phyloP scores from a whole-genome alignment of 495 filamentous ascomycete species.

The Aspergillus campestris region DNA sequence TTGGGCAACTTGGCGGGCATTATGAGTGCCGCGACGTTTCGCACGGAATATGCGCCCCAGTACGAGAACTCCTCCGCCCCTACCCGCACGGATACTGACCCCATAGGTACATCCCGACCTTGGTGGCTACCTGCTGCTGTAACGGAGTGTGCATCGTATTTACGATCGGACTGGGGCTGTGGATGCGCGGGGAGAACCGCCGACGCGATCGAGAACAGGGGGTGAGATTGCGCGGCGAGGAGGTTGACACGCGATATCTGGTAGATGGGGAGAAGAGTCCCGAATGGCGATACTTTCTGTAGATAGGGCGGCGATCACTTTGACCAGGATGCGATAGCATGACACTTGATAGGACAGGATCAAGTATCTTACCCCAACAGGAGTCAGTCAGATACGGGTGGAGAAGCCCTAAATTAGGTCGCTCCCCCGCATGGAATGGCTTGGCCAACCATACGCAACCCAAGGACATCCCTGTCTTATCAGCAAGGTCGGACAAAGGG shows the following conservation, averaged over 20 bases:
- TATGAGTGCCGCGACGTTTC: constrained; percentile 62
- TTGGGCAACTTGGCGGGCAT: constrained; percentile 66
- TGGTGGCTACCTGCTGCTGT: constrained; percentile 63
- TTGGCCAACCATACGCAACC: not conserved
- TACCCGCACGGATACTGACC: not conserved
- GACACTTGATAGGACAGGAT: no score
- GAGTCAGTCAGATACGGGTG: not conserved
- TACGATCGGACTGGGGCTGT: constrained; percentile 47
- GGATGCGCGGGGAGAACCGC: constrained; percentile 59
- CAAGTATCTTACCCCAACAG: no score
- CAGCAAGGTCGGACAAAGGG: no score
- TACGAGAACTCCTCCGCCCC: constrained; percentile 15
- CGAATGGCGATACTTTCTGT: constrained; percentile 59
- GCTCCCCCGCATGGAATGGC: constrained; percentile 9
- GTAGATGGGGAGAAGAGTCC: constrained; percentile 49
- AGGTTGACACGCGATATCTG: constrained; percentile 53
- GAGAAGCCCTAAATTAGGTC: not conserved
- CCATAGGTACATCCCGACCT: constrained; percentile 47
- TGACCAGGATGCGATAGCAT: no score
- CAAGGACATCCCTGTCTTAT: not conserved
- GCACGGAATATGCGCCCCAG: constrained; percentile 54
- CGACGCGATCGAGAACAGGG: constrained; percentile 52
- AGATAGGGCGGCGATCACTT: not conserved
- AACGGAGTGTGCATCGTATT: constrained; percentile 52
- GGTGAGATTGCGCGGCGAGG: constrained; percentile 41